A percentile compares a stretch with the other conserved stretches of the same genome.
Conservation (phyloP, 129 eudicot species). For the Flaveria ramosissima region DNA sequence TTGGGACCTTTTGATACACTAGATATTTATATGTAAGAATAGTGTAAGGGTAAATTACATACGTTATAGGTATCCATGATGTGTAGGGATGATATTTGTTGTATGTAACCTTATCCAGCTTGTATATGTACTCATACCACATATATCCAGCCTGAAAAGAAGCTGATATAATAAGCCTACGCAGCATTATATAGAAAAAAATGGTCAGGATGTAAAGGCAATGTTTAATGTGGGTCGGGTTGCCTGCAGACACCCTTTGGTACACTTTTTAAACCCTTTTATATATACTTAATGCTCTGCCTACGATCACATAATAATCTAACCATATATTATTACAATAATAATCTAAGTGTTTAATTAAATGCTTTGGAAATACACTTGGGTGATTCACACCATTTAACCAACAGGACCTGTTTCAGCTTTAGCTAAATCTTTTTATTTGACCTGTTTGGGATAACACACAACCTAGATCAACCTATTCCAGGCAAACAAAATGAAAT, state of each 20-base stretch:
- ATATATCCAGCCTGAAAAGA: slow-evolving; percentile 71
- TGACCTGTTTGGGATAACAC: neutral
- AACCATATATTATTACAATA: neutral
- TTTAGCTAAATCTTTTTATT: slow-evolving; percentile 4
- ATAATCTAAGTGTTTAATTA: neutral
- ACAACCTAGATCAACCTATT: neutral
- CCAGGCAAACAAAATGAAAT: neutral
- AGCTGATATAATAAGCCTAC: slow-evolving; percentile 24
- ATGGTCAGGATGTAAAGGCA: neutral
- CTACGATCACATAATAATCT: neutral
- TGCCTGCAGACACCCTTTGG: neutral
- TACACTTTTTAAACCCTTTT: neutral
- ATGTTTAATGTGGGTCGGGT: neutral
- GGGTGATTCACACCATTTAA: neutral
- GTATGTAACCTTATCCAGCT: slow-evolving; percentile 79
- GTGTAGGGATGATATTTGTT: slow-evolving; percentile 94
- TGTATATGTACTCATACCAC: slow-evolving; percentile 89
- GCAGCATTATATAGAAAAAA: neutral
- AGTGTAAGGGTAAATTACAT: slow-evolving; percentile 25
- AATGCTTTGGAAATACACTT: neutral
- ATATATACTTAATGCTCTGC: neutral
- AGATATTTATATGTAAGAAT: slow-evolving; percentile 12
- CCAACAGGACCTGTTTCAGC: neutral
- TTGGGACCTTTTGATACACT: neutral
- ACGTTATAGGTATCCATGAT: slow-evolving; percentile 98